Evolutionary conservation across 2,329 filamentous ascomycete genomes (phyloP).

Genomic region (Ambrosiella xylebori): DNA sequence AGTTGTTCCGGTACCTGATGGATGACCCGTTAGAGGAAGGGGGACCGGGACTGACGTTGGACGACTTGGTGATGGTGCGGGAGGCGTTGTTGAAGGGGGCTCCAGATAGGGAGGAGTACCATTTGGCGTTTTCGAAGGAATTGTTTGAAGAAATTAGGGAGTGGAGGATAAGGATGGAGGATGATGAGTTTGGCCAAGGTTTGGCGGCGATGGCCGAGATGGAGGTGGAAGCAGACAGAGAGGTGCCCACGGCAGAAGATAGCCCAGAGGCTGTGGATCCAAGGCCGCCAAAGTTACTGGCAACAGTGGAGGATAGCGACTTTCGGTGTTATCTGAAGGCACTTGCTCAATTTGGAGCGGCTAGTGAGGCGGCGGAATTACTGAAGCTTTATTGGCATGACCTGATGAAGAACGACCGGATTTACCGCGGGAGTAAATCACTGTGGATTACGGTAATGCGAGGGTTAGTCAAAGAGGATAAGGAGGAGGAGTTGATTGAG

Average conservation of each 20-base stretch:
- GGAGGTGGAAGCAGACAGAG: constrained; percentile 1
- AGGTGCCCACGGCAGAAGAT: constrained; percentile 12
- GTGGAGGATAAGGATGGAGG: constrained; percentile 9
- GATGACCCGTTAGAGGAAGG: constrained; percentile 21
- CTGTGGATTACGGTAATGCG: constrained; percentile 35
- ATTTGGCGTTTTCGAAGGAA: constrained; percentile 29
- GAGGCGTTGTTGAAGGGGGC: constrained; percentile 27
- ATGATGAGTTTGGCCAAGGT: constrained; percentile 14
- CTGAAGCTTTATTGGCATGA: constrained; percentile 11
- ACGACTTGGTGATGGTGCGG: constrained; percentile 29
- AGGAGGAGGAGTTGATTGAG: constrained; percentile 39
- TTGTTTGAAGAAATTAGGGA: constrained; percentile 23
- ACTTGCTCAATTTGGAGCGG: constrained; percentile 36
- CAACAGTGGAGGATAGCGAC: constrained; percentile 16
- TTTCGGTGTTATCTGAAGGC: constrained; percentile 30
- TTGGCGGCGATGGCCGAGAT: constrained; percentile 14
- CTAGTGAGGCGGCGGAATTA: constrained; percentile 29
- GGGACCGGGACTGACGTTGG: constrained; percentile 20
- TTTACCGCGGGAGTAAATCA: constrained; percentile 16
- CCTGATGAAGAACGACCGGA: constrained; percentile 8
- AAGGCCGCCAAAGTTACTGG: not conserved
- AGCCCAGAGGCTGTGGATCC: constrained; percentile 9
- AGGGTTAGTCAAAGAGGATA: constrained; percentile 44
- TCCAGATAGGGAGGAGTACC: constrained; percentile 26
- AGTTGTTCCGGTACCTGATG: constrained; percentile 45